These are phyloP conservation scores for Cadophora luteo-olivacea DNA, from an alignment of 2,329 filamentous ascomycete genomes.

Conservation along the genomic window DNA sequence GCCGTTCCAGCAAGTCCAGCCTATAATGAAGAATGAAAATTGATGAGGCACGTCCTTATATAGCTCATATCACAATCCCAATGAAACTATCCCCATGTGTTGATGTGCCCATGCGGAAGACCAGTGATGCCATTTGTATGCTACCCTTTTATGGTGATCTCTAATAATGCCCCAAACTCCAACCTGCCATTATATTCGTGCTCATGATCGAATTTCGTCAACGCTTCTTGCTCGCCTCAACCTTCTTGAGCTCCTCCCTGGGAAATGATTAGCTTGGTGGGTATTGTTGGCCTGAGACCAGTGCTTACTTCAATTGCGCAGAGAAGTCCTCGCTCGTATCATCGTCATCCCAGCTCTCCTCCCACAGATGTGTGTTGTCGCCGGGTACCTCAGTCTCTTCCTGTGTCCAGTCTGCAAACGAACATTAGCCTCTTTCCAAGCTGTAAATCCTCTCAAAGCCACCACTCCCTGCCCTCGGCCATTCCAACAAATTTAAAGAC, in stretches of 20 bases:
- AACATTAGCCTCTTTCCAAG: conserved; percentile 16
- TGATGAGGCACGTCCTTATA: conserved; percentile 33
- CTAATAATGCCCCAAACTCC: conserved; percentile 38
- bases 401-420: conserved; percentile 81
- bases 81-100: conserved; percentile 24
- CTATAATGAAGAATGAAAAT: conserved; percentile 37
- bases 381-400: conserved; percentile 87
- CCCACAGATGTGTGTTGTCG: conserved; percentile 86
- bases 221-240: conserved; percentile 76
- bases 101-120: conserved; percentile 29
- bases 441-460: neutral
- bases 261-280: conserved; percentile 21
- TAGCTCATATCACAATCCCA: conserved; percentile 31
- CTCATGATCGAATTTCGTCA: conserved; percentile 47
- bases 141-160: conserved; percentile 38
- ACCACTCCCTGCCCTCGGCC: neutral
- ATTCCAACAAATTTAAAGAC: conserved; percentile 34
- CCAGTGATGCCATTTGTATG: conserved; percentile 38
- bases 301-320: conserved; percentile 83
- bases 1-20: conserved; percentile 38
- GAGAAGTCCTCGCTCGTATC: conserved; percentile 97
- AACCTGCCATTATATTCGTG: conserved; percentile 33
- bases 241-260: conserved; percentile 93
- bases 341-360: conserved; percentile 99
- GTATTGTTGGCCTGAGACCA: neutral